Evolutionary conservation across 2,329 filamentous ascomycete genomes (phyloP), one percentile per base, ranked within the genome.

Genomic region (Leptographium procerum): DNA sequence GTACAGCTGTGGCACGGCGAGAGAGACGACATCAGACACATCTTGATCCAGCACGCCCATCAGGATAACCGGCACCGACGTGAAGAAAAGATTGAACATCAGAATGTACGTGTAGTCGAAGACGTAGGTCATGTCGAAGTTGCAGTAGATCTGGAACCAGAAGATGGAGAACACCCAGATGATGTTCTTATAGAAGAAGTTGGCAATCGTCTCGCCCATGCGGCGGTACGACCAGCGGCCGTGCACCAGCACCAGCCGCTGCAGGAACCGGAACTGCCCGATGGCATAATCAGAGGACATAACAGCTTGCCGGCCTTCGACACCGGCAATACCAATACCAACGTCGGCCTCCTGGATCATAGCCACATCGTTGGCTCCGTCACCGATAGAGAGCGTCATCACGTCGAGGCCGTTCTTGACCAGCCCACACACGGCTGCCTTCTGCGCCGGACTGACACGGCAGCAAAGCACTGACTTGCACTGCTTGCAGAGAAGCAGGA

Each of bases 171-270:
- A 92, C 0, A 90, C 94, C 94, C 94, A 99, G 56, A 97, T 87
- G 73, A 99, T 88, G 76, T 97, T 99, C 87, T 99, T 99, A 83
- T 97, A 99, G 78, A 99, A 99, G 80, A 99, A 99, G 72, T 99
- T 99, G 71, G 91, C 90, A 67, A 95, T 96, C 52, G 87, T 89
- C 75, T 99, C 94, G 33, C 87, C 90, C 70, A 99, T 76, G 66
- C 94, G 85, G 57, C 92, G 84, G 74, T 99, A 99, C n/a, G 91
- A 96, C 89, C 91, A 96, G 60, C 91, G 84, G 60, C 91, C 91
- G 69, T 96, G 91, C 5, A 96, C 91, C 24, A 96, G 81, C 33
- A 96, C 82, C 61, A 96, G 77, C 57, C 91, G 80, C 66, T 91
- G 86, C 56, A 96, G 77, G 75, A 89, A 96, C 47, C 90, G 83